Conservation (phyloP, 495 filamentous ascomycete species). For the Penicillium coprophilum region DNA sequence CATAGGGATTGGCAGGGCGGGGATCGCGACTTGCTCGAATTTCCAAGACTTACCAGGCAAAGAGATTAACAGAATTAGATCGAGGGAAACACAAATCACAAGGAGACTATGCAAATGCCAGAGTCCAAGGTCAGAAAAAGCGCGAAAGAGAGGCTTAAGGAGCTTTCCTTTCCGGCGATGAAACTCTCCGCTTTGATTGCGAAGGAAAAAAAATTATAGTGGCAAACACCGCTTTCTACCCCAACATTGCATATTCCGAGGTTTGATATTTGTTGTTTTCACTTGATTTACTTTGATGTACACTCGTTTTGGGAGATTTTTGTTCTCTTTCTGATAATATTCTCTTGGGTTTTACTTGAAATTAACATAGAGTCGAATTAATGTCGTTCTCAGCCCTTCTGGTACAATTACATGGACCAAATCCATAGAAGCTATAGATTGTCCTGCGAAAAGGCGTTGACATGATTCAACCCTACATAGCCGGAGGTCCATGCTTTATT, state of each 20-base stretch:
- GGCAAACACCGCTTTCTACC: constrained; percentile 28
- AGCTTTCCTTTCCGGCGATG: constrained; percentile 39
- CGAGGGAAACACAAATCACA: constrained; percentile 9
- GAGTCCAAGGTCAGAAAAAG: constrained; percentile 20
- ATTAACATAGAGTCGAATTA: not conserved
- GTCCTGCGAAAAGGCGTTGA: not conserved
- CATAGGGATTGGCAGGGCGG: constrained; percentile 20
- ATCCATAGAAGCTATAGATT: constrained; percentile 5
- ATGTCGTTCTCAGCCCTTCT: not conserved
- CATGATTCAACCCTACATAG: not conserved
- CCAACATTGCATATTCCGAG: constrained; percentile 1
- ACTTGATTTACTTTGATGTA: not conserved
- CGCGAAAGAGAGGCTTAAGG: constrained; percentile 34
- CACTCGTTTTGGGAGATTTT: not conserved
- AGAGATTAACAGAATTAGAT: constrained; percentile 9
- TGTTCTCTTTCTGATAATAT: not conserved
- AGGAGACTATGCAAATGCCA: constrained; percentile 17
- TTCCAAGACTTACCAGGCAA: constrained; percentile 23
- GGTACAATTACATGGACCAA: not conserved
- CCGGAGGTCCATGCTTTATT: not conserved
- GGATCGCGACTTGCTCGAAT: constrained; percentile 20
- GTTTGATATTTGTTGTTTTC: not conserved
- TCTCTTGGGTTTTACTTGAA: not conserved
- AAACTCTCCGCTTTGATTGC: constrained; percentile 29
- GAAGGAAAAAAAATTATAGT: constrained; percentile 33